A percentile compares a stretch with the other conserved stretches of the same genome.
Evolutionary conservation across 805 yeast species (phyloP).

Genomic region (Phaffomyces antillensis): DNA sequence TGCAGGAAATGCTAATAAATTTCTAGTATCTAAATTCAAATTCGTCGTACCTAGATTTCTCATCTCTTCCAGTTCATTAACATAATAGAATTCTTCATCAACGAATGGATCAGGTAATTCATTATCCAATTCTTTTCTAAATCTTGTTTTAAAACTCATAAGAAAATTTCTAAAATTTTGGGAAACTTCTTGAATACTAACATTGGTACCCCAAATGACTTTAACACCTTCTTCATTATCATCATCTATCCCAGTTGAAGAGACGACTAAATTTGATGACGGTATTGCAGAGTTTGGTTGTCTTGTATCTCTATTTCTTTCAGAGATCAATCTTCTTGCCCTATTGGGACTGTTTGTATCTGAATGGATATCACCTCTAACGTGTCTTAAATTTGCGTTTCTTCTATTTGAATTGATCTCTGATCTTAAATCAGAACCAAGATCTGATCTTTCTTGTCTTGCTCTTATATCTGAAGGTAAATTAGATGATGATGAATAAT

Average conservation of each 20-base stretch:
- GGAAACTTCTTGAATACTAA: constrained; percentile 82
- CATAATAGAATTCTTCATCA: constrained; percentile 71
- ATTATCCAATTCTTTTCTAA: constrained; percentile 47
- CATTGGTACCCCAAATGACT: constrained; percentile 98
- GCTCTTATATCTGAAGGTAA: constrained; percentile 22
- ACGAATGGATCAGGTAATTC: constrained; percentile 35
- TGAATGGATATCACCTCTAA: constrained; percentile 74
- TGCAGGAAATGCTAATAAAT: constrained; percentile 66
- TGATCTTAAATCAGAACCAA: constrained; percentile 36
- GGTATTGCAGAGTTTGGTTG: constrained; percentile 16
- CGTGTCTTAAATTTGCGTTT: constrained; percentile 42
- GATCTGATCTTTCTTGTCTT: constrained; percentile 20
- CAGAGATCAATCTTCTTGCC: constrained; percentile 55
- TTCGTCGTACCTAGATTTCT: constrained; percentile 73
- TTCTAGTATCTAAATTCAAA: constrained; percentile 76
- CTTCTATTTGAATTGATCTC: constrained; percentile 33
- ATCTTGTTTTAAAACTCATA: constrained; percentile 73
- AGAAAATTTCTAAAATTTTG: constrained; percentile 75
- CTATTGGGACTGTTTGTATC: constrained; percentile 60
- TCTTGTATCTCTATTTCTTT: constrained; percentile 15
- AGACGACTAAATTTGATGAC: constrained; percentile 19
- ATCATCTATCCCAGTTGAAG: constrained; percentile 17
- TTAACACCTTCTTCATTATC: constrained; percentile 63
- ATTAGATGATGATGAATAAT: constrained; percentile 29
- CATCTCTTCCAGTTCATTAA: constrained; percentile 67